Evolutionary conservation across 1,284 basidiomycete genomes (phyloP).

Genomic region (Ustilago curta): DNA sequence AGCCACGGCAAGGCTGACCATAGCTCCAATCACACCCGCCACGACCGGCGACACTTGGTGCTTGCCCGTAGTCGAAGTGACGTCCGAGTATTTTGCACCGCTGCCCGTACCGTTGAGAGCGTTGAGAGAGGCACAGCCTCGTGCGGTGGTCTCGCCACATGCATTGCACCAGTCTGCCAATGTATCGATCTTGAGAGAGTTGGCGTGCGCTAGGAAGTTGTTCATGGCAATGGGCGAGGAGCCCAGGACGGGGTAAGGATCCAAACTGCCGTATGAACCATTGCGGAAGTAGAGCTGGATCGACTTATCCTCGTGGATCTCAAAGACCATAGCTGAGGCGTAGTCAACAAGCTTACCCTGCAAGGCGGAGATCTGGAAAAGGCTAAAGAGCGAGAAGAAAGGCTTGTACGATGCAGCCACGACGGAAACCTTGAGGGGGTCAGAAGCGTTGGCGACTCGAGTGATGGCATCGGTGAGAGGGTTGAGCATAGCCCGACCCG

Average conservation of each 20-base stretch:
- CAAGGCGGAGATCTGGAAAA: slow-evolving; percentile 67
- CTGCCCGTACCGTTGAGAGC: slow-evolving; percentile 61
- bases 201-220: slow-evolving; percentile 81
- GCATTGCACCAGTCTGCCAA: slow-evolving; percentile 70
- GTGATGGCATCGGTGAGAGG: slow-evolving; percentile 78
- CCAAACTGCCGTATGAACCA: slow-evolving; percentile 73
- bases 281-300: slow-evolving; percentile 87
- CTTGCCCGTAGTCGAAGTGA: slow-evolving; percentile 52
- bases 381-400: slow-evolving; percentile 85
- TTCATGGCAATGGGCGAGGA: slow-evolving; percentile 75
- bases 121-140: slow-evolving; percentile 57
- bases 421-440: slow-evolving; percentile 81
- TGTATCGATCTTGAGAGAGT: slow-evolving; percentile 71
- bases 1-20: slow-evolving; percentile 58
- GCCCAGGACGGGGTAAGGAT: slow-evolving; percentile 63
- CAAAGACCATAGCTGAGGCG: slow-evolving; percentile 81
- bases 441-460: slow-evolving; percentile 80
- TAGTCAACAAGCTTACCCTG: slow-evolving; percentile 76
- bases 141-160: slow-evolving; percentile 61
- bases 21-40: slow-evolving; percentile 60
- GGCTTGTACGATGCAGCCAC: slow-evolving; percentile 84
- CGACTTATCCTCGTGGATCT: slow-evolving; percentile 72
- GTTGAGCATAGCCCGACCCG: slow-evolving; percentile 80
- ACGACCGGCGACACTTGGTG: slow-evolving; percentile 61
- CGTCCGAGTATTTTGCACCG: slow-evolving; percentile 49